Percentiles rank a stretch among this genome's conserved stretches.
phyloP scores from a whole-genome alignment of 805 yeast genomes.

The Ogataea saltuana region DNA sequence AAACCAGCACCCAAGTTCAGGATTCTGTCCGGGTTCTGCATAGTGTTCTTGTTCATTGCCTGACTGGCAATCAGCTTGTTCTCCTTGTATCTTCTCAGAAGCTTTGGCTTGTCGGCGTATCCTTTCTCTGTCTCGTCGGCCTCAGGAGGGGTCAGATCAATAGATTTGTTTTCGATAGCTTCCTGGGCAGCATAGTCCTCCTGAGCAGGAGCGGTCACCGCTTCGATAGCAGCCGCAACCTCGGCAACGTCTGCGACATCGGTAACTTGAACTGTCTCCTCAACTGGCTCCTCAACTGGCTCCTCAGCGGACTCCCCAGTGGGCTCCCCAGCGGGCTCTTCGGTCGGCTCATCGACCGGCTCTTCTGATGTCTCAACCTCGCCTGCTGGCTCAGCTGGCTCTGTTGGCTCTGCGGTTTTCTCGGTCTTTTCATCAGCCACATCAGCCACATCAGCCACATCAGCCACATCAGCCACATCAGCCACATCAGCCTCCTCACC shows the following conservation, averaged over 20 bases:
- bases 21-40: conserved; percentile 51
- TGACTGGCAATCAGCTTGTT: conserved; percentile 49
- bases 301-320: conserved; percentile 15
- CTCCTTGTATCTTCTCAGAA: conserved; percentile 49
- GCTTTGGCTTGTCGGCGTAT: conserved; percentile 48
- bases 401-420: background rate
- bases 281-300: conserved; percentile 11
- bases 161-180: conserved; percentile 31
- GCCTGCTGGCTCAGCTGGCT: conserved; percentile 4
- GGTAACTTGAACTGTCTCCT: conserved; percentile 17
- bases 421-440: background rate
- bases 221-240: conserved; percentile 14
- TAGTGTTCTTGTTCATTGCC: conserved; percentile 42
- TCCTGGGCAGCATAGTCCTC: conserved; percentile 20
- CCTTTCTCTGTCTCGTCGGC: conserved; percentile 41
- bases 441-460: background rate
- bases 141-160: conserved; percentile 29
- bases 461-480: too few relatives aligned
- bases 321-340: conserved; percentile 6
- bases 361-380: conserved; percentile 13
- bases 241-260: conserved; percentile 19
- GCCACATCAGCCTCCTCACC: background rate
- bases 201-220: conserved; percentile 10
- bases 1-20: conserved; percentile 57
- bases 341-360: conserved; percentile 13